Base-by-base conservation (phyloP, 148 eudicot species). In the Spergularia bocconei region DNA sequence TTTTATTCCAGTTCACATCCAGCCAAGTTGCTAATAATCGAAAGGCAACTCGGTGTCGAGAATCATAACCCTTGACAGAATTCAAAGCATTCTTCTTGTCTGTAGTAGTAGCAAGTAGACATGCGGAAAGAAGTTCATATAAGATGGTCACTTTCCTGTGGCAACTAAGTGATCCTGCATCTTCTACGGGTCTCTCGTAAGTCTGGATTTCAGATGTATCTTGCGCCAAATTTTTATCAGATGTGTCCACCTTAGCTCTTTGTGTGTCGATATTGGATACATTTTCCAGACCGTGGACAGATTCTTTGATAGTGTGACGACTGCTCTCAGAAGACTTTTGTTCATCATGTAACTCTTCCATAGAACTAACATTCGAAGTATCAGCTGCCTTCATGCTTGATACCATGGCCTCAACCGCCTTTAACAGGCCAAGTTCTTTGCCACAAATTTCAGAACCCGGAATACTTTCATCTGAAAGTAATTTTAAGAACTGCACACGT, bases 1-100 rank as follows among this genome's bases (percentile, higher is more conserved):
- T 69, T 83, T 81, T 83, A 25, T 69, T 82, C 96, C 98, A 93
- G 73, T 89, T 77, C 61, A 93, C 76, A 78, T 91, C 85, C 56
- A 93, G 84, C 98, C 98, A 93, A 20, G 96, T 88, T 19, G 98
- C 79, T 39, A 93, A 87, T 75, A 93, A 81, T 76, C 98, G 87
- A 68, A 93, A 70, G 68, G 98, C 96, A 67, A 84, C 86, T 20
- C 98, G 96, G 74, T 93, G 87, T 54, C 98, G 85, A 68, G 98
- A 88, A 83, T 93, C 98, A 84, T 93, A 93, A 33, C 93, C 98
- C 70, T 83, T 89, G 67, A 85, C 79, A 75, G 80, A 71, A 51
- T 53, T 63, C 60, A 67, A 59, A 39, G 72, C 52, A 16, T 84
- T 84, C 71, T 86, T 84, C 11, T 67, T 70, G 54, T 84, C 87